A percentile compares a stretch with the other conserved stretches of the same genome.
phyloP scores from a whole-genome alignment of 352 stramenopile genomes.

The Saprolegnia parasitica region DNA sequence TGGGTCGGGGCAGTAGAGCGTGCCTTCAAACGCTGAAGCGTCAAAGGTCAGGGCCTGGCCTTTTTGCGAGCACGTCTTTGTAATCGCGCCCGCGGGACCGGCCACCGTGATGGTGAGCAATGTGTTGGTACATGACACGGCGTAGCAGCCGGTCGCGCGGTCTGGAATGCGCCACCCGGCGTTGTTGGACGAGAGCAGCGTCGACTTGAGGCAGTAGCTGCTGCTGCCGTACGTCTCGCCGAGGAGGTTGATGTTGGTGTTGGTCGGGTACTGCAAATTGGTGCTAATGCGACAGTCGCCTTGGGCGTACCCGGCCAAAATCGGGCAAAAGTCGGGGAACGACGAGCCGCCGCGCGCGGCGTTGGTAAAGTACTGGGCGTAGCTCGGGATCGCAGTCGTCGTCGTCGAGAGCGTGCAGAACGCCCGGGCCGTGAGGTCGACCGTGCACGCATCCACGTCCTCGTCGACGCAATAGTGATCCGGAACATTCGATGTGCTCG shows the following conservation, averaged over 20 bases:
- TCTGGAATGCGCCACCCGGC: constrained; percentile 49
- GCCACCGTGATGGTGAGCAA: constrained; percentile 40
- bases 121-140: constrained; percentile 49
- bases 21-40: constrained; percentile 41
- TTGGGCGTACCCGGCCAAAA: constrained; percentile 61
- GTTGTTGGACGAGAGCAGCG: constrained; percentile 58
- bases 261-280: constrained; percentile 47
- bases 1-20: constrained; percentile 62
- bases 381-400: constrained; percentile 41
- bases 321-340: constrained; percentile 72
- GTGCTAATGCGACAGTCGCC: constrained; percentile 57
- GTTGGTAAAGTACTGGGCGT: constrained; percentile 66
- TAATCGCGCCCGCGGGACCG: constrained; percentile 27
- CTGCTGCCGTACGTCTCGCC: constrained; percentile 69
- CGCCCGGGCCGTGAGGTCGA: constrained; percentile 63
- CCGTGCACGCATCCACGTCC: constrained; percentile 58
- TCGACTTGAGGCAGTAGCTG: constrained; percentile 67
- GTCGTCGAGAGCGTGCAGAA: constrained; percentile 49
- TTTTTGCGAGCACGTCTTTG: constrained; percentile 43
- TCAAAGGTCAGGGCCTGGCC: constrained; percentile 38
- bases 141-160: constrained; percentile 72
- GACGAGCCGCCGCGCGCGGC: constrained; percentile 50
- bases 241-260: constrained; percentile 65
- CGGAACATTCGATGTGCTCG: constrained; percentile 31
- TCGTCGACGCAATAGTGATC: constrained; percentile 69